These are phyloP conservation scores for Terfezia boudieri DNA, from an alignment of 495 filamentous ascomycete genomes.

Conservation along the genomic window DNA sequence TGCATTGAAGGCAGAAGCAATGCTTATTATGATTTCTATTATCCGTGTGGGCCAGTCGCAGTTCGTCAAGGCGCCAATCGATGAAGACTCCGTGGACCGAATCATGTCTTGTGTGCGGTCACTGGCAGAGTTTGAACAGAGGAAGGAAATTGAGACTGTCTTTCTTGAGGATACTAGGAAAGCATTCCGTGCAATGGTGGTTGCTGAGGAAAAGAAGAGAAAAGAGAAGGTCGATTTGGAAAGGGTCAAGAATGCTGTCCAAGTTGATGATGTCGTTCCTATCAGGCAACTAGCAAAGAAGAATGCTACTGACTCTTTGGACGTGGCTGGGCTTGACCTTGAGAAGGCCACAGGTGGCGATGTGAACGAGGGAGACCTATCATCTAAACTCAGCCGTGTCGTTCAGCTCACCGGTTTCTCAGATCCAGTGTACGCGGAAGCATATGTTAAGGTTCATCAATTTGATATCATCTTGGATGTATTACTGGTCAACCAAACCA, in stretches of 20 bases:
- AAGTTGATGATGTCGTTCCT: constrained; percentile 81
- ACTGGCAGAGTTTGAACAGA: constrained; percentile 69
- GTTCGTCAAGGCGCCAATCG: constrained; percentile 91
- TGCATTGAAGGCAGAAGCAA: constrained; percentile 84
- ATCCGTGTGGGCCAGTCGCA: constrained; percentile 92
- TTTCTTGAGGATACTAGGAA: constrained; percentile 92
- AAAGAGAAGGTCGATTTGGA: constrained; percentile 73
- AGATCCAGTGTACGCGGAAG: constrained; percentile 92
- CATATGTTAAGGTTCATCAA: constrained; percentile 95
- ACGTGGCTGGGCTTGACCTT: constrained; percentile 72
- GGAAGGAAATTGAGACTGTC: constrained; percentile 71
- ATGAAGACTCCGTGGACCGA: constrained; percentile 91
- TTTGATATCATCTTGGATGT: constrained; percentile 98
- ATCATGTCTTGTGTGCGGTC: constrained; percentile 94
- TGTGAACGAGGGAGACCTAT: constrained; percentile 50
- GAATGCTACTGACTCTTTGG: constrained; percentile 57
- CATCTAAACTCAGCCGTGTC: constrained; percentile 84
- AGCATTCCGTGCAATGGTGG: constrained; percentile 95
- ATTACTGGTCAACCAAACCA: constrained; percentile 90
- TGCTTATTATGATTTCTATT: constrained; percentile 99
- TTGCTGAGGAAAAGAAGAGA: constrained; percentile 92
- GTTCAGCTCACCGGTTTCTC: constrained; percentile 98
- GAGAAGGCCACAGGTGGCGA: constrained; percentile 90
- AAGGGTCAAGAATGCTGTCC: constrained; percentile 81
- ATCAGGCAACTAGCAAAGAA: constrained; percentile 91